Evolutionary conservation across 805 yeast species (phyloP).

Genomic region (Starmerella bacillaris): DNA sequence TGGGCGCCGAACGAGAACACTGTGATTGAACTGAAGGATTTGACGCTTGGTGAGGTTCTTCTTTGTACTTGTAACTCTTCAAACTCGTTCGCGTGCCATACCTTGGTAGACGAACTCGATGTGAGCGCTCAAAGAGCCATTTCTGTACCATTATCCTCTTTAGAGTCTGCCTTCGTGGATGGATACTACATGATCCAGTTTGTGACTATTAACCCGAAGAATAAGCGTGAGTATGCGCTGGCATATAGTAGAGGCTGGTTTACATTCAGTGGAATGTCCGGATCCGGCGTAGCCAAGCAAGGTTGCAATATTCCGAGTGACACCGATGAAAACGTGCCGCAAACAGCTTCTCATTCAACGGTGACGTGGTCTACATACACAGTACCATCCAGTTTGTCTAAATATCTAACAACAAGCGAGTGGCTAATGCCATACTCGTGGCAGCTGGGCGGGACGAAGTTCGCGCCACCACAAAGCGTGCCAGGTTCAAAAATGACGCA

Average conservation of each 20-base stretch:
- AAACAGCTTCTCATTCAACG: slow-evolving; percentile 8
- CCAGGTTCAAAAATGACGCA: slow-evolving; percentile 58
- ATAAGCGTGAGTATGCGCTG: slow-evolving; percentile 29
- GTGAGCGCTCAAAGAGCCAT: slow-evolving; percentile 18
- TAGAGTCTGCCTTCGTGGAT: slow-evolving; percentile 31
- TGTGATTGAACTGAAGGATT: slow-evolving; percentile 30
- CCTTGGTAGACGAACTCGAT: slow-evolving; percentile 10
- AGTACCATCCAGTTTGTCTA: slow-evolving; percentile 6
- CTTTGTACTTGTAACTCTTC: slow-evolving; percentile 53
- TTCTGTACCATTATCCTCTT: slow-evolving; percentile 30
- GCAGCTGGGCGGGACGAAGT: slow-evolving; percentile 65
- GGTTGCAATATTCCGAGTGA: slow-evolving; percentile 6
- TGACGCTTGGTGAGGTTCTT: slow-evolving; percentile 31
- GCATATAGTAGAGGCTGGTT: slow-evolving; percentile 24
- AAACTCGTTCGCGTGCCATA: slow-evolving; percentile 24
- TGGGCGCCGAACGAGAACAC: slow-evolving; percentile 42
- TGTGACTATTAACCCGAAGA: slow-evolving; percentile 38
- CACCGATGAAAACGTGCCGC: slow-evolving; percentile 6
- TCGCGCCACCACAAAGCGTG: slow-evolving; percentile 86
- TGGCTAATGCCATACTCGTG: slow-evolving; percentile 37
- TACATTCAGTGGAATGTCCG: slow-evolving; percentile 51
- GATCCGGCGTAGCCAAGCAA: slow-evolving; percentile 23
- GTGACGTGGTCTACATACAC: slow-evolving; percentile 11
- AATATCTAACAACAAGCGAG: slow-evolving; percentile 20
- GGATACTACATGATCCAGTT: slow-evolving; percentile 61